Conservation (phyloP, 1,139 yeast species). For the Tardiomyces depauwii region DNA sequence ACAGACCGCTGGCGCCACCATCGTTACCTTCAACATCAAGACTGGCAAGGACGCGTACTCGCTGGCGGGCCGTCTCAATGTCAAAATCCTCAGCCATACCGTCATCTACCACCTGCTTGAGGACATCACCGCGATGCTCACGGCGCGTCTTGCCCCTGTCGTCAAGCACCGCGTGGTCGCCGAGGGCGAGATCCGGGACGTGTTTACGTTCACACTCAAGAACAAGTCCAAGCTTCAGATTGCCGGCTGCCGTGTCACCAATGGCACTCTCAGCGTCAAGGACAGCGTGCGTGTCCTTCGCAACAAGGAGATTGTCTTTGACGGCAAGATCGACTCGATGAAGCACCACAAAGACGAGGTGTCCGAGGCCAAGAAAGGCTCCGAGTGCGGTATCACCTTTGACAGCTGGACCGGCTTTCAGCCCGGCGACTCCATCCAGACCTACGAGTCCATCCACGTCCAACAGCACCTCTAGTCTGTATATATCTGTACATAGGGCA, state of each 20-base stretch:
- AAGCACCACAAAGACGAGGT: constrained; percentile 81
- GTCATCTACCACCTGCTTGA: constrained; percentile 85
- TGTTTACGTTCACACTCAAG: constrained; percentile 53
- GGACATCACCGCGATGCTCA: constrained; percentile 59
- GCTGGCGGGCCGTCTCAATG: constrained; percentile 48
- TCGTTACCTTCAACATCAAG: constrained; percentile 68
- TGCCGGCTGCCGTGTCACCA: constrained; percentile 82
- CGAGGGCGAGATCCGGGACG: constrained; percentile 57
- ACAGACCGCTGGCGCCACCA: constrained; percentile 56
- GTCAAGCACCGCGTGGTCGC: constrained; percentile 59
- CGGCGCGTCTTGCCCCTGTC: constrained; percentile 52
- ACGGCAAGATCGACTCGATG: constrained; percentile 62
- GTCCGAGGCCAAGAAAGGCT: constrained; percentile 66
- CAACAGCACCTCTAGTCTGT: constrained; percentile 49
- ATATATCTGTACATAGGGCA: constrained; percentile 3
- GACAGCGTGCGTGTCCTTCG: constrained; percentile 57
- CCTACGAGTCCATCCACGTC: constrained; percentile 57
- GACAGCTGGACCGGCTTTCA: constrained; percentile 58
- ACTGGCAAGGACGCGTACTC: constrained; percentile 53
- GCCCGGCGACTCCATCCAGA: constrained; percentile 67
- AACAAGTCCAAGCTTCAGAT: constrained; percentile 44
- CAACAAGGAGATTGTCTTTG: constrained; percentile 38
- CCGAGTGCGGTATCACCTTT: constrained; percentile 82
- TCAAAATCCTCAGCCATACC: constrained; percentile 56
- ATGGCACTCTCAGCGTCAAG: constrained; percentile 55